Evolutionary conservation across 2,329 filamentous ascomycete species (phyloP), one percentile per base, ranked within the genome.

Genomic region (Orbilia oligospora): DNA sequence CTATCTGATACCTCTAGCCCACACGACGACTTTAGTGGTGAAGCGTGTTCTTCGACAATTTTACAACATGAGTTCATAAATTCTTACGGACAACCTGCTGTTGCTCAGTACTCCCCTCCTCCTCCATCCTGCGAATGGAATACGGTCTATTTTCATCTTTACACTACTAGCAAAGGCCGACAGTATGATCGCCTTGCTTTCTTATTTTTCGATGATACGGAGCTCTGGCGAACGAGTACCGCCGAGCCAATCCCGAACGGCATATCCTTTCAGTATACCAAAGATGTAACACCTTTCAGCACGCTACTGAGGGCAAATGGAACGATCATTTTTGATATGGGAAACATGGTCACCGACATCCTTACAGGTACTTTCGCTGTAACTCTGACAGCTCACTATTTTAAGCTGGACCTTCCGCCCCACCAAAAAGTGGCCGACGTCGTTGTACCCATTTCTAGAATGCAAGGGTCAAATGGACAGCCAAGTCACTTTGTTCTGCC

Each of bases 161-260:
- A 91, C 0, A 90, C 92, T 14, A 89, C 89, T 0, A 92, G 91
- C 9, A 86, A 86, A 79, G 93, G 93, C 0, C 87, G 89, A 2
- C 93, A 97, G 81, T 94, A 89, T 84, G 93, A 97, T 83, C 88
- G 93, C 46, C 87, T 95, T 8, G 93, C 90, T 3, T 84, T 91
- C 36, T 90, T 96, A 87, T 96, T 91, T 81, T 86, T 96, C 44
- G 90, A 89, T 48, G 91, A 95, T 83, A 90, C 89, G 9, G 93
- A 97, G 83, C 87, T 97, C n/a, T 96, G 92, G 87, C 87, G 93
- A 24, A 94, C 92, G 1, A 94, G 92, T 4, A 97, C 93, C 0
- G 92, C 93, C 3, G 92, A 97, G 84, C 92, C 93, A 0, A 93
- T 90, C 0, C 80, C 85, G 3, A 87, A 87, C 22, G 93, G 92